A percentile compares a stretch with the other conserved stretches of the same genome.
phyloP scores from a whole-genome alignment of 495 filamentous ascomycete genomes.

The Chaetomium tenue region DNA sequence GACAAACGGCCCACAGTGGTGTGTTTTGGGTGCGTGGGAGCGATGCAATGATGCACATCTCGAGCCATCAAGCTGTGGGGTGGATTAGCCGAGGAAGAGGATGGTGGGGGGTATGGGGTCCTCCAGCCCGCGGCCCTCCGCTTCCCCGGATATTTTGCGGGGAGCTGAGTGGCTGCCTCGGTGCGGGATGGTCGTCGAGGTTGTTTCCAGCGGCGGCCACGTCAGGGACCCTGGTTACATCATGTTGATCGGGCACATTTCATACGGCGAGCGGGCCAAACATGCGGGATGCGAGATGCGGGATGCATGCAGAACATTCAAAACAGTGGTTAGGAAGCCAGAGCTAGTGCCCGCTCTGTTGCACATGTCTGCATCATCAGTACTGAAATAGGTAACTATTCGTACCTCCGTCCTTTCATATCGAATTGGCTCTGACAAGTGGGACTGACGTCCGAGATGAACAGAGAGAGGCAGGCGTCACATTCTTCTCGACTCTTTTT shows the following conservation, averaged over 20 bases:
- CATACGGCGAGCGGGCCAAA: not conserved
- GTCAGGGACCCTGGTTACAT: not conserved
- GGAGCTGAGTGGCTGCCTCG: constrained; percentile 12
- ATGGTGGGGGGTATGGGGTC: not conserved
- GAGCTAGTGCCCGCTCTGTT: not conserved
- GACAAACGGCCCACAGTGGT: constrained; percentile 21
- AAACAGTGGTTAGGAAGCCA: not conserved
- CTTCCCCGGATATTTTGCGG: constrained; percentile 24
- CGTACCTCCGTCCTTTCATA: no score
- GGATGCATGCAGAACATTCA: not conserved
- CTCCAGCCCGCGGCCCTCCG: constrained; percentile 7
- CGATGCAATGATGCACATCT: constrained; percentile 13
- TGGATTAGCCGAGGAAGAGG: constrained; percentile 22
- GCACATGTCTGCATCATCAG: no score
- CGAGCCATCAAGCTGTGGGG: constrained; percentile 19
- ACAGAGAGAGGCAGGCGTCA: not conserved
- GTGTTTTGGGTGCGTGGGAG: constrained; percentile 8
- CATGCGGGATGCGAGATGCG: not conserved
- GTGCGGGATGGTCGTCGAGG: not conserved
- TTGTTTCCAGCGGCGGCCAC: not conserved
- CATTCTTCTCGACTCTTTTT: no score
- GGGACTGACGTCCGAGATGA: no score
- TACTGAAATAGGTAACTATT: no score
- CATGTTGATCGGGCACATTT: not conserved
- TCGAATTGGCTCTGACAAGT: not conserved